Base-by-base conservation (phyloP, 768 basidiomycete genomes). In the Dentipellis sp. region DNA sequence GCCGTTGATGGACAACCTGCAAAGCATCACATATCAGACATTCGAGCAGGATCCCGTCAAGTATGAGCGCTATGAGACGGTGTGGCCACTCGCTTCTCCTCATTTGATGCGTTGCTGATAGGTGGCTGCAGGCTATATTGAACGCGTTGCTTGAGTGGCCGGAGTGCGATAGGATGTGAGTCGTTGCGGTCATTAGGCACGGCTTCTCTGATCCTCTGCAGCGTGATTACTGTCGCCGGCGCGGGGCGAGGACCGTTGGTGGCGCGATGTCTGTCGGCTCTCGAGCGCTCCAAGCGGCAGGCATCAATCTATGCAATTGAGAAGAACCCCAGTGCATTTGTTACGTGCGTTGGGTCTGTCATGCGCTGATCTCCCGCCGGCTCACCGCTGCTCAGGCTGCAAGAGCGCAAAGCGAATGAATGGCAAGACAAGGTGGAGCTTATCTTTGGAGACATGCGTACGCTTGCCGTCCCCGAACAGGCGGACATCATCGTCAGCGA, bases 1-100 rank as follows among this genome's bases (percentile, higher is more conserved):
- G 89, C 97, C 97, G 21, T 70, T 99, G 64, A 95, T 95, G 94
- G 95, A 99, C 65, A 94, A 99, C 71, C 72, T 99, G 55, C 91
- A 91, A 66, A 94, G 92, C 63, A 81, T 87, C 61, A 97, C 94
- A 10, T 99, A 99, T 69, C 93, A 98, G 67, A 93, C 91, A 2
- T 99, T 99, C 65, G 97, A 99, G 66, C 83, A 93, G 67, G 97
- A 98, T 73, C 95, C 97, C 3, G 85, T 98, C 58, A 99, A 99
- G 70, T 99, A 99, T 67, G 71, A 78, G 55, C 86, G 91, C 64
- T 99, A 99, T 67, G 97, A 99, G 73, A 90, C 95, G 78, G 91
- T 86, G 50, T 34, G 71, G 11, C 29, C n/a, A 23, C 17, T 34
- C 29, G 5, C 16, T 29, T n/a, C 9, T 2, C 0, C 22, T 21